phyloP scores from a whole-genome alignment of 495 filamentous ascomycete genomes.

The Xylaria nigripes region DNA sequence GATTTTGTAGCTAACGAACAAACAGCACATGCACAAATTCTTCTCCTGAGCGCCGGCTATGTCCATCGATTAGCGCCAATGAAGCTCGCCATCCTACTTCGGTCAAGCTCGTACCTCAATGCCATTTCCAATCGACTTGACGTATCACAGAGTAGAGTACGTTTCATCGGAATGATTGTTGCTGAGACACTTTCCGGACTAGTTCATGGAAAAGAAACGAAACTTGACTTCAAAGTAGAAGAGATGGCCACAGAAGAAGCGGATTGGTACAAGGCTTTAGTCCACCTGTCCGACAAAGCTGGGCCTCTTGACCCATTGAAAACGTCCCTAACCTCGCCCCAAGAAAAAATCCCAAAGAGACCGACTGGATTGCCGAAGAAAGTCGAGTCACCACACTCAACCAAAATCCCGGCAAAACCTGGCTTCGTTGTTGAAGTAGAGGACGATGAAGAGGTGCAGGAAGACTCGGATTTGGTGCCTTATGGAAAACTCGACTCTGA shows the following conservation, averaged over 20 bases:
- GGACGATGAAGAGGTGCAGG: slow-evolving; percentile 42
- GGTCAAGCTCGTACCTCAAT: slow-evolving; percentile 63
- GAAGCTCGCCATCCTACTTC: slow-evolving; percentile 54
- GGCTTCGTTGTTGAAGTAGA: slow-evolving; percentile 64
- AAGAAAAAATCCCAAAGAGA: slow-evolving; percentile 10
- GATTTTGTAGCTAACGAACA: slow-evolving; percentile 21
- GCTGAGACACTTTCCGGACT: slow-evolving; percentile 74
- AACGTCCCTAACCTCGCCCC: slow-evolving; percentile 6
- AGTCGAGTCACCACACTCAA: slow-evolving; percentile 13
- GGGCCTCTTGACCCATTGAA: slow-evolving; percentile 44
- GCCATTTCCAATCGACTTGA: slow-evolving; percentile 81
- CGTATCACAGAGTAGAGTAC: slow-evolving; percentile 61
- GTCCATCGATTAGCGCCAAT: slow-evolving; percentile 53
- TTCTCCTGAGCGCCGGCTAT: slow-evolving; percentile 72
- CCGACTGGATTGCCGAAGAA: slow-evolving; percentile 17
- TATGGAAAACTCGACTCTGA: slow-evolving; percentile 95
- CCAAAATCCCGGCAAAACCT: slow-evolving; percentile 20
- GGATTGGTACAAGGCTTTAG: slow-evolving; percentile 65
- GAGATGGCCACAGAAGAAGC: slow-evolving; percentile 67
- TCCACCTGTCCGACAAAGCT: slow-evolving; percentile 52
- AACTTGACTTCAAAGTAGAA: slow-evolving; percentile 76
- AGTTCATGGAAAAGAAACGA: slow-evolving; percentile 63
- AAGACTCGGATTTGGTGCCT: slow-evolving; percentile 67
- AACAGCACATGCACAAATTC: slow-evolving; percentile 64
- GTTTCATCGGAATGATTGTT: slow-evolving; percentile 85